Percentiles rank a stretch among this genome's conserved stretches.
Conservation (phyloP, 768 basidiomycete species). For the Tylopilus balloui region DNA sequence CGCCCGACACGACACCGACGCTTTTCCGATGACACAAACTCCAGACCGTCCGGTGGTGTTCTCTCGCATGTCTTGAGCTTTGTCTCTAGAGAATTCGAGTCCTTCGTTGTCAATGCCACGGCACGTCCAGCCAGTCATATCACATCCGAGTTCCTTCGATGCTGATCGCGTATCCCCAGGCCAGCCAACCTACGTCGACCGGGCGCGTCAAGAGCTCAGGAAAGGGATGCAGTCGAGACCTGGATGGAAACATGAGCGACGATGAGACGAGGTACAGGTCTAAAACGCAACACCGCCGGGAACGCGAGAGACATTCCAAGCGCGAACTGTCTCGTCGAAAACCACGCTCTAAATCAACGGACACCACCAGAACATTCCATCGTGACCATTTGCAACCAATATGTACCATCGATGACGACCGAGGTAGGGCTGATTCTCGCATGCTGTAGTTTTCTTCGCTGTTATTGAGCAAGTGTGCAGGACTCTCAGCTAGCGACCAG, state of each 20-base stretch:
- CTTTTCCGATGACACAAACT: neutral
- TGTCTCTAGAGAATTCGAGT: constrained; percentile 65
- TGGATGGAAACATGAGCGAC: constrained; percentile 14
- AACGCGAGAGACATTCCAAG: constrained; percentile 11
- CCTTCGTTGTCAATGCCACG: constrained; percentile 66
- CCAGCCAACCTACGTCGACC: constrained; percentile 11
- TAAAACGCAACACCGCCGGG: constrained; percentile 5
- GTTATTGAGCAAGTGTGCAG: constrained; percentile 15
- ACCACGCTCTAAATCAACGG: constrained; percentile 21
- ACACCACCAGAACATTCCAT: constrained; percentile 2
- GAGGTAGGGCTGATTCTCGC: constrained; percentile 17
- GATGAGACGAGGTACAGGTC: constrained; percentile 9
- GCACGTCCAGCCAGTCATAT: constrained; percentile 26
- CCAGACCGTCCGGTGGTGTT: constrained; percentile 34
- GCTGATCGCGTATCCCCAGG: constrained; percentile 15
- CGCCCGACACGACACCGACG: constrained; percentile 4
- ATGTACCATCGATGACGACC: constrained; percentile 10
- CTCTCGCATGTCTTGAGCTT: constrained; percentile 64
- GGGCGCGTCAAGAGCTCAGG: constrained; percentile 7
- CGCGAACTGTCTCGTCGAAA: constrained; percentile 8
- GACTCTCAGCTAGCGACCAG: constrained; percentile 17
- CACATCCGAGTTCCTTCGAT: neutral
- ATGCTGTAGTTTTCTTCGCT: neutral
- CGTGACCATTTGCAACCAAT: neutral
- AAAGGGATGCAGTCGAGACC: constrained; percentile 6